phyloP scores from a whole-genome alignment of 2,329 filamentous ascomycete genomes.

The Penicillium sp. region DNA sequence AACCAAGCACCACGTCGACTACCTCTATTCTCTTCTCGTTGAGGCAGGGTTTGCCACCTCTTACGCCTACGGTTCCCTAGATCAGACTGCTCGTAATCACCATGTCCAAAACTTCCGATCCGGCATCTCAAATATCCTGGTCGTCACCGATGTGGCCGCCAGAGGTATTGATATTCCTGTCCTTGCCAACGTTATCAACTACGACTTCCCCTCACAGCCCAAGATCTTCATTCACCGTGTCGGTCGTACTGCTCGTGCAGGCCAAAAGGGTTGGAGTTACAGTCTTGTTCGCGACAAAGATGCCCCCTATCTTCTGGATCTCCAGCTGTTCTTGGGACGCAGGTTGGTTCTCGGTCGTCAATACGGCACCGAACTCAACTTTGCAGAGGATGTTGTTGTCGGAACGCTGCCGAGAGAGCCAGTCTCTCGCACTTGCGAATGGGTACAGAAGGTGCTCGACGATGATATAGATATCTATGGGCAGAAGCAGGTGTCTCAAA shows the following conservation, averaged over 20 bases:
- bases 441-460: conserved; percentile 72
- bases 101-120: conserved; percentile 87
- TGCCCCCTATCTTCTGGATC: conserved; percentile 84
- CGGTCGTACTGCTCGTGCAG: conserved; percentile 90
- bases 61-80: conserved; percentile 90
- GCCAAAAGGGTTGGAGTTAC: conserved; percentile 90
- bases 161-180: conserved; percentile 97
- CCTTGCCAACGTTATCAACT: conserved; percentile 96
- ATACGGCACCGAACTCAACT: conserved; percentile 60
- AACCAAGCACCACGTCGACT: conserved; percentile 97
- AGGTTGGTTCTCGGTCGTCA: conserved; percentile 73
- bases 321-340: conserved; percentile 91
- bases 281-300: conserved; percentile 86
- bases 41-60: conserved; percentile 84
- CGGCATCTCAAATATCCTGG: conserved; percentile 82
- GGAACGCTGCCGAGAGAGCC: conserved; percentile 71
- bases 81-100: conserved; percentile 87
- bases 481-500: conserved; percentile 71
- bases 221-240: conserved; percentile 97
- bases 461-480: conserved; percentile 71
- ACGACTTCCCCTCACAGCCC: conserved; percentile 93
- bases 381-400: conserved; percentile 78
- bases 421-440: conserved; percentile 75
- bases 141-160: conserved; percentile 94
- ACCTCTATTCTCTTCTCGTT: conserved; percentile 75